These are phyloP conservation scores for Fonsecaea erecta DNA, from an alignment of 2,329 filamentous ascomycete species.

Conservation along the genomic window DNA sequence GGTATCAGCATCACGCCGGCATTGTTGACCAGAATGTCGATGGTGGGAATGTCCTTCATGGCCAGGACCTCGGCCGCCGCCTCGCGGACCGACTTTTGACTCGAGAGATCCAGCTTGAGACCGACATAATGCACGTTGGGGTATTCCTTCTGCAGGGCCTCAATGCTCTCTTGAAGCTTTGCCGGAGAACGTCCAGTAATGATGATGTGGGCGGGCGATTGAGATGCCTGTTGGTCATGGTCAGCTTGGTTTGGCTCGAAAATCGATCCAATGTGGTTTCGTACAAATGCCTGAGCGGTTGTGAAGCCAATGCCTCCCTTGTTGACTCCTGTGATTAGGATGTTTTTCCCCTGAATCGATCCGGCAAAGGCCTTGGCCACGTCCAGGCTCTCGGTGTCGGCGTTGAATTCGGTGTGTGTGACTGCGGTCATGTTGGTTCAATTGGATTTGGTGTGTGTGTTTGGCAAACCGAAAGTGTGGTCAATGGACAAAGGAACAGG, in stretches of 20 bases:
- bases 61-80: slow-evolving; percentile 42
- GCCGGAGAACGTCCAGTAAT: slow-evolving; percentile 45
- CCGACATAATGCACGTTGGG: slow-evolving; percentile 38
- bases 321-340: slow-evolving; percentile 50
- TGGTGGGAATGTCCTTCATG: slow-evolving; percentile 34
- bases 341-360: slow-evolving; percentile 38
- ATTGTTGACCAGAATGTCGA: slow-evolving; percentile 52
- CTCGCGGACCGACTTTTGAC: slow-evolving; percentile 39
- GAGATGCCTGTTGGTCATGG: slow-evolving; percentile 31
- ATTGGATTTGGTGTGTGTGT: not conserved
- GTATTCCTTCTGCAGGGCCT: slow-evolving; percentile 32
- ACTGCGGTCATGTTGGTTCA: slow-evolving; percentile 15
- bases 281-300: slow-evolving; percentile 40
- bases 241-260: not conserved
- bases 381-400: slow-evolving; percentile 13
- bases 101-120: slow-evolving; percentile 45
- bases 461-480: too few species aligned
- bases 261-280: not conserved
- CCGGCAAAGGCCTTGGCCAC: slow-evolving; percentile 35
- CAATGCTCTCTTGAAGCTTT: slow-evolving; percentile 43
- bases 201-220: slow-evolving; percentile 44
- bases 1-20: slow-evolving; percentile 47
- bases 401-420: slow-evolving; percentile 13
- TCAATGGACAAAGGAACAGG: too few species aligned
- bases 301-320: slow-evolving; percentile 45